These are phyloP conservation scores for Paecilomyces dactylethromorphus DNA, from an alignment of 2,329 filamentous ascomycete genomes.

Conservation along the genomic window DNA sequence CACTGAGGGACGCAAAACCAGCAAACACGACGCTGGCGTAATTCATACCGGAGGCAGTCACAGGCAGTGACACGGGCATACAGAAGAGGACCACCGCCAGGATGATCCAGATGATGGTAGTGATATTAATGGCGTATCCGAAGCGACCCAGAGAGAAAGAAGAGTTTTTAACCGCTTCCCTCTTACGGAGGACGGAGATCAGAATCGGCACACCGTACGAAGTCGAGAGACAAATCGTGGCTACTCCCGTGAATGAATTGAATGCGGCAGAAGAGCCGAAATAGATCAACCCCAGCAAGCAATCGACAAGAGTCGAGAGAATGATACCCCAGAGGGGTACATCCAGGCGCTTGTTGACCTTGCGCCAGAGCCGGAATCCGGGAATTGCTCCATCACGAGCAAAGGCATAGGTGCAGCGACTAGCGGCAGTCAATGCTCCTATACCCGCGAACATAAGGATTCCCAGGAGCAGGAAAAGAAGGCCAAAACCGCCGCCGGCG, in stretches of 20 bases:
- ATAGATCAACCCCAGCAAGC: conserved; percentile 69
- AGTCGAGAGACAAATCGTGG: conserved; percentile 69
- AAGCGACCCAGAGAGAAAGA: conserved; percentile 63
- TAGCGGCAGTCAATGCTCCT: conserved; percentile 67
- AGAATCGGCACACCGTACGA: conserved; percentile 72
- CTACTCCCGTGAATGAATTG: conserved; percentile 72
- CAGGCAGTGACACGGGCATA: conserved; percentile 61
- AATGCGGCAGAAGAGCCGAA: conserved; percentile 72
- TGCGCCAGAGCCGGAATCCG: conserved; percentile 59
- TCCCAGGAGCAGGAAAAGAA: conserved; percentile 69
- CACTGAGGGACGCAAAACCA: conserved; percentile 54
- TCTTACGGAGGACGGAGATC: conserved; percentile 60
- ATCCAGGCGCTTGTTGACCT: conserved; percentile 58
- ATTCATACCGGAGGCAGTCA: conserved; percentile 55
- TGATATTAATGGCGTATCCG: conserved; percentile 61
- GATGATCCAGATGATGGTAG: conserved; percentile 64
- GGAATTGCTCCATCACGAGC: conserved; percentile 70
- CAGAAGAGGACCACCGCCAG: conserved; percentile 68
- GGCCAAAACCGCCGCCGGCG: conserved; percentile 64
- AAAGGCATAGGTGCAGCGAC: conserved; percentile 69
- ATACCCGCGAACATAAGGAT: conserved; percentile 72
- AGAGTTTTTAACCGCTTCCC: conserved; percentile 60
- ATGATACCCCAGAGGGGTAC: conserved; percentile 65
- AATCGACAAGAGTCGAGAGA: conserved; percentile 62
- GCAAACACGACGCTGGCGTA: conserved; percentile 62